A percentile compares a stretch with the other conserved stretches of the same genome.
These are phyloP conservation scores for Solidago caesia DNA, from an alignment of 129 eudicot species.

Conservation along the genomic window DNA sequence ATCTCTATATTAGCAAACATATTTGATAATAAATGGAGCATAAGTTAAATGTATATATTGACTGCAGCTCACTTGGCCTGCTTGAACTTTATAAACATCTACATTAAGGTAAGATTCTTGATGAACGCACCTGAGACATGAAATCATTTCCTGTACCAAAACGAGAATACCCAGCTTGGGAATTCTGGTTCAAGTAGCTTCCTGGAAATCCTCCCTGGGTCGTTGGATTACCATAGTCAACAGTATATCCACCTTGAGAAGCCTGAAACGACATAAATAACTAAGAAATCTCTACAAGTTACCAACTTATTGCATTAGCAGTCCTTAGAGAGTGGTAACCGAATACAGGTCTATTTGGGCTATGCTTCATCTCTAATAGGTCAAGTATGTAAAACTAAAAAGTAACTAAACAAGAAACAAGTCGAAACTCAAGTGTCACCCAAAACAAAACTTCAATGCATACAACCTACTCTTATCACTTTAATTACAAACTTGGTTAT, in stretches of 20 bases:
- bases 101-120: too few species aligned
- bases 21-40: neutral
- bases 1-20: neutral
- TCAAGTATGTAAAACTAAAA: neutral
- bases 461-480: neutral
- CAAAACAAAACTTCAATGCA: neutral
- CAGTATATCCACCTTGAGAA: constrained; percentile 94
- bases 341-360: neutral
- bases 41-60: neutral
- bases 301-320: neutral
- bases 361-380: neutral
- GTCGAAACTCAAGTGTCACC: neutral
- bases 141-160: constrained; percentile 89
- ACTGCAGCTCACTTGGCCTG: neutral
- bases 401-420: neutral
- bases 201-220: constrained; percentile 88
- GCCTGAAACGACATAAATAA: constrained; percentile 50
- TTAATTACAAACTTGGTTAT: too few species aligned
- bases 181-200: constrained; percentile 78
- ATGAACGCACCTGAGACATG: constrained; percentile 87
- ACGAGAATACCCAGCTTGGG: constrained; percentile 95
- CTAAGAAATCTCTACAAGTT: neutral
- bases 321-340: neutral
- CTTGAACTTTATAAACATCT: neutral
- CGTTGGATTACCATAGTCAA: constrained; percentile 59